Conservation (phyloP, 352 stramenopile genomes). For the Phytopythium litorale region DNA sequence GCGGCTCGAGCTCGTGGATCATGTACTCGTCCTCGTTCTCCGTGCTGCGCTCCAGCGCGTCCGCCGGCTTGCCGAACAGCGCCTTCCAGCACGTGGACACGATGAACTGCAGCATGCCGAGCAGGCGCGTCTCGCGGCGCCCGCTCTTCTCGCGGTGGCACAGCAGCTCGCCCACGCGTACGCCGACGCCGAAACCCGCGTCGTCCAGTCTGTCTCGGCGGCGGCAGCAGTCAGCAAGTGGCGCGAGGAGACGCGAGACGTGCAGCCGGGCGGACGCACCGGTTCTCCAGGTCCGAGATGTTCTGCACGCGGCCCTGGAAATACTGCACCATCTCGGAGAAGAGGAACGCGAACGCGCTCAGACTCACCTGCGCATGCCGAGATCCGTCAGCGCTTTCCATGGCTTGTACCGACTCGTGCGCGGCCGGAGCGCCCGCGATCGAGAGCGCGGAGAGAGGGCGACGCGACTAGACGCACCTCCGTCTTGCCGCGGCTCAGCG, state of each 20-base stretch:
- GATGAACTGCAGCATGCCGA: conserved; percentile 92
- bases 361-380: conserved; percentile 72
- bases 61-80: conserved; percentile 95
- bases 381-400: neutral
- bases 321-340: conserved; percentile 98
- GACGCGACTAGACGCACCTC: conserved; percentile 30
- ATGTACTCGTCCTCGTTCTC: conserved; percentile 99
- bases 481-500: conserved; percentile 69
- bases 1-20: conserved; percentile 93
- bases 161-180: conserved; percentile 93
- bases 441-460: neutral
- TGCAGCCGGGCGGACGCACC: conserved; percentile 20
- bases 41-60: conserved; percentile 95
- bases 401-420: neutral
- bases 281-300: conserved; percentile 94
- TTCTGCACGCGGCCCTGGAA: conserved; percentile 94
- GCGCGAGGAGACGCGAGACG: too few relatives aligned
- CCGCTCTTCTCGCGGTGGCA: conserved; percentile 83
- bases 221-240: neutral
- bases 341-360: conserved; percentile 96
- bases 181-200: conserved; percentile 93
- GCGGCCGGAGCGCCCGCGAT: neutral
- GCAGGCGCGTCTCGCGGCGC: conserved; percentile 75
- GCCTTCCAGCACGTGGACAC: conserved; percentile 94
- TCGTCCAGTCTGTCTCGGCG: conserved; percentile 78